A percentile compares a stretch with the other conserved stretches of the same genome.
phyloP scores from a whole-genome alignment of 208 protist species.

The Crithidia acanthocephali region DNA sequence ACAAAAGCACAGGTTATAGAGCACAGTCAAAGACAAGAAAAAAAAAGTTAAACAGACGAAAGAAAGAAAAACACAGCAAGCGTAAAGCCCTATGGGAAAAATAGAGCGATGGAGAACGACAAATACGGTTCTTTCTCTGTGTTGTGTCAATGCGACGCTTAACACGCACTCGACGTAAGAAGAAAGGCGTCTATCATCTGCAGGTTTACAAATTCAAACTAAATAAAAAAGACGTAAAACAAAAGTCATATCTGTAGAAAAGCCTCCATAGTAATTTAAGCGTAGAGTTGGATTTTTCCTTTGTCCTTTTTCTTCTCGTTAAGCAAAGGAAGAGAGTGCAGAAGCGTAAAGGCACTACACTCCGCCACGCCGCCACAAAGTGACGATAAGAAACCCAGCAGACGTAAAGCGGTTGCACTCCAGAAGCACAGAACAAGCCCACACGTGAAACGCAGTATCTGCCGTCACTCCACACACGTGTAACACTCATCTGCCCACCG shows the following conservation, averaged over 20 bases:
- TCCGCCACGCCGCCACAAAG: background rate
- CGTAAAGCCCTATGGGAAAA: constrained; percentile 9
- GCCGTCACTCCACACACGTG: too few species aligned
- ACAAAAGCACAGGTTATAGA: too few species aligned
- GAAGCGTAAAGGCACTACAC: background rate
- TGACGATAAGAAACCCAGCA: background rate
- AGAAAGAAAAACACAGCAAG: constrained; percentile 6
- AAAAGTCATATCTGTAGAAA: constrained; percentile 4
- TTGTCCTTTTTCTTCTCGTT: background rate
- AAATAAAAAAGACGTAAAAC: constrained; percentile 9
- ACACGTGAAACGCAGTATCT: too few species aligned
- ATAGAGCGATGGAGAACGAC: background rate
- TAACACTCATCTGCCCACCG: too few species aligned
- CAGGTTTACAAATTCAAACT: constrained; percentile 10
- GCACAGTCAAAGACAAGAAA: background rate
- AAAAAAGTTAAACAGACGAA: background rate
- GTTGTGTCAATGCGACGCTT: background rate
- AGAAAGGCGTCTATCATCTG: constrained; percentile 4
- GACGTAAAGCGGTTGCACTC: too few species aligned
- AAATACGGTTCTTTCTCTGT: background rate
- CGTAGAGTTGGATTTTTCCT: background rate
- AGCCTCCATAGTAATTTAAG: background rate
- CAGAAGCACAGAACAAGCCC: too few species aligned
- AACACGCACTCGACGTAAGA: background rate
- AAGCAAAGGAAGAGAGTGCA: background rate